phyloP scores from a whole-genome alignment of 2,329 filamentous ascomycete species.

The Hymenoscyphus infarciens region DNA sequence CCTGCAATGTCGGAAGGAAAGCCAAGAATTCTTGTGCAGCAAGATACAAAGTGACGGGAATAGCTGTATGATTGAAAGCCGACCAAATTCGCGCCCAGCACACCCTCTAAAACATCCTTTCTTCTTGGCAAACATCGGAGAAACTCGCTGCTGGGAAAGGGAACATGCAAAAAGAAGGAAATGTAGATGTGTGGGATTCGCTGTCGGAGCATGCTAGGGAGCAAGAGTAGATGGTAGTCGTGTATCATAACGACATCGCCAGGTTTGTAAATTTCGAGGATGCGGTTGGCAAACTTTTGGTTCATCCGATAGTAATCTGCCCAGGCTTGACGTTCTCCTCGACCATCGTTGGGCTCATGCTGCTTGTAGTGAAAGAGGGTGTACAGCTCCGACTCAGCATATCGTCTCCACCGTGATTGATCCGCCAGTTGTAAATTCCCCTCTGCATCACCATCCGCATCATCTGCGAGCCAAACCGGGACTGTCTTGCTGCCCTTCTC shows the following conservation, averaged over 20 bases:
- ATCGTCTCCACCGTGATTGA: slow-evolving; percentile 82
- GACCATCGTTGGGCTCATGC: slow-evolving; percentile 82
- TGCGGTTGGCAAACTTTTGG: slow-evolving; percentile 84
- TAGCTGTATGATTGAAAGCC: slow-evolving; percentile 96
- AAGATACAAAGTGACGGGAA: slow-evolving; percentile 89
- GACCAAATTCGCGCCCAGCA: slow-evolving; percentile 87
- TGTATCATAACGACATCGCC: slow-evolving; percentile 92
- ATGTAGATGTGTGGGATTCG: slow-evolving; percentile 86
- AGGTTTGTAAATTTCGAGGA: slow-evolving; percentile 83
- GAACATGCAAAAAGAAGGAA: slow-evolving; percentile 89
- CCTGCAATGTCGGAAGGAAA: slow-evolving; percentile 82
- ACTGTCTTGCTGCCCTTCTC: slow-evolving; percentile 74
- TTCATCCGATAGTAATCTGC: slow-evolving; percentile 92
- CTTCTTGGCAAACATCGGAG: slow-evolving; percentile 82
- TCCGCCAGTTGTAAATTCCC: slow-evolving; percentile 72
- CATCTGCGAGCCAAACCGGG: slow-evolving; percentile 86
- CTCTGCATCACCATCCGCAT: slow-evolving; percentile 59
- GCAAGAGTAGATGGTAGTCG: slow-evolving; percentile 88
- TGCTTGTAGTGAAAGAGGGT: slow-evolving; percentile 96
- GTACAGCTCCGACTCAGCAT: slow-evolving; percentile 88
- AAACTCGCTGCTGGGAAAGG: slow-evolving; percentile 95
- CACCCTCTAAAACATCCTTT: slow-evolving; percentile 86
- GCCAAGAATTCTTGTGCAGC: slow-evolving; percentile 86
- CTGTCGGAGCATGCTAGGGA: slow-evolving; percentile 85
- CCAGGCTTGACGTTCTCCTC: slow-evolving; percentile 79